Conservation (phyloP, 2,329 filamentous ascomycete species). For the Talaromyces sp. region DNA sequence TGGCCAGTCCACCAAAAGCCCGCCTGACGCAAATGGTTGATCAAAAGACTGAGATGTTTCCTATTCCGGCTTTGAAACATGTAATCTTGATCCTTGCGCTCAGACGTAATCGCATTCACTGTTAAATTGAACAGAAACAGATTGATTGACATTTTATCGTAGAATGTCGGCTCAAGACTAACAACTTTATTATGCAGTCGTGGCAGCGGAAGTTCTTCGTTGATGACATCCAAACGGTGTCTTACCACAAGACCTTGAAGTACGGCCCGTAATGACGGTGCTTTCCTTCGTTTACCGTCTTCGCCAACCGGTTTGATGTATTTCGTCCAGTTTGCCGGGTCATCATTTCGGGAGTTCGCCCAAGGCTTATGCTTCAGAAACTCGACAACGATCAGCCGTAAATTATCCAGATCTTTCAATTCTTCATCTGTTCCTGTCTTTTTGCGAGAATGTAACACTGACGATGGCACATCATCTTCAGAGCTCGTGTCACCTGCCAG, state of each 20-base stretch:
- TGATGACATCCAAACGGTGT: constrained; percentile 69
- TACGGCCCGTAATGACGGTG: constrained; percentile 57
- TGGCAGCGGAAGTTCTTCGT: constrained; percentile 63
- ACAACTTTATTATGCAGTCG: constrained; percentile 68
- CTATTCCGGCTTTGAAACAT: constrained; percentile 77
- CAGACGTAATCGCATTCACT: constrained; percentile 83
- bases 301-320: constrained; percentile 64
- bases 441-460: constrained; percentile 32
- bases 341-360: constrained; percentile 60
- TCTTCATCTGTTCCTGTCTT: constrained; percentile 51
- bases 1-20: constrained; percentile 86
- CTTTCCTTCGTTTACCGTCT: constrained; percentile 49
- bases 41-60: constrained; percentile 63
- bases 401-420: constrained; percentile 61
- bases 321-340: constrained; percentile 66
- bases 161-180: constrained; percentile 74
- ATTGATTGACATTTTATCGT: constrained; percentile 79
- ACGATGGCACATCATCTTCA: constrained; percentile 28
- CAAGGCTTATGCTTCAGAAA: constrained; percentile 78
- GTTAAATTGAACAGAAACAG: constrained; percentile 80
- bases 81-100: constrained; percentile 78
- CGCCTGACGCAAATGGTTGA: constrained; percentile 75
- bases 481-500: constrained; percentile 35
- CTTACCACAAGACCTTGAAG: constrained; percentile 80
- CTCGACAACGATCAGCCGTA: constrained; percentile 63